Percentiles rank a stretch among this genome's conserved stretches.
These are phyloP conservation scores for Quercus tomentella DNA, from an alignment of 331 rosid genomes.

Conservation along the genomic window DNA sequence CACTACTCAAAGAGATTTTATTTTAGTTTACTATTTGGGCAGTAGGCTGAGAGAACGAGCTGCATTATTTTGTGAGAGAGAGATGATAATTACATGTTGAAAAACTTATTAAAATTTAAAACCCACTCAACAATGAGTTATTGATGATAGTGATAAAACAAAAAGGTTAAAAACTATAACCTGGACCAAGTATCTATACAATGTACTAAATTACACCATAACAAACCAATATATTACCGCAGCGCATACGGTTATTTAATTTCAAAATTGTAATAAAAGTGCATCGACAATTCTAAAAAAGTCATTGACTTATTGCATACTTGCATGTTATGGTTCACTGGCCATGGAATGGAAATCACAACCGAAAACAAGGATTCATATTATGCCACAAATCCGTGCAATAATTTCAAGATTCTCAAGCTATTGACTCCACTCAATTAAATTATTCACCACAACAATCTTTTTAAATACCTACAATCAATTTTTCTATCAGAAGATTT, in stretches of 20 bases:
- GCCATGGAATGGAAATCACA: no score
- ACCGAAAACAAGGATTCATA: no score
- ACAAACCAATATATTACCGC: background rate
- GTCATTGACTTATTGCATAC: background rate
- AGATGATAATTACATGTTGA: background rate
- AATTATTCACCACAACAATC: no score
- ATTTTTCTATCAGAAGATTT: no score
- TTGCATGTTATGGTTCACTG: background rate
- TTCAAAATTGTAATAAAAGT: background rate
- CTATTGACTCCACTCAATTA: no score
- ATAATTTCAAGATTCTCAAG: no score
- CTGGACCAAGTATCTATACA: background rate
- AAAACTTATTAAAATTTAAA: background rate
- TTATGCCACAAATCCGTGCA: no score
- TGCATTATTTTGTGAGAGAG: background rate
- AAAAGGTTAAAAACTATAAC: background rate
- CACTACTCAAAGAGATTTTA: background rate
- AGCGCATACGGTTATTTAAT: background rate
- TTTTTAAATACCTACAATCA: no score
- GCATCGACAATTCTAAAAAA: background rate
- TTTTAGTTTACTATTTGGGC: background rate
- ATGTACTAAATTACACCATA: background rate
- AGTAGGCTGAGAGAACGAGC: background rate
- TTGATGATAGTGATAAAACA: background rate
- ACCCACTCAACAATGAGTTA: background rate